Evolutionary conservation across 2,329 filamentous ascomycete genomes (phyloP), one percentile per base, ranked within the genome.

Genomic region (Daldinia sp.): DNA sequence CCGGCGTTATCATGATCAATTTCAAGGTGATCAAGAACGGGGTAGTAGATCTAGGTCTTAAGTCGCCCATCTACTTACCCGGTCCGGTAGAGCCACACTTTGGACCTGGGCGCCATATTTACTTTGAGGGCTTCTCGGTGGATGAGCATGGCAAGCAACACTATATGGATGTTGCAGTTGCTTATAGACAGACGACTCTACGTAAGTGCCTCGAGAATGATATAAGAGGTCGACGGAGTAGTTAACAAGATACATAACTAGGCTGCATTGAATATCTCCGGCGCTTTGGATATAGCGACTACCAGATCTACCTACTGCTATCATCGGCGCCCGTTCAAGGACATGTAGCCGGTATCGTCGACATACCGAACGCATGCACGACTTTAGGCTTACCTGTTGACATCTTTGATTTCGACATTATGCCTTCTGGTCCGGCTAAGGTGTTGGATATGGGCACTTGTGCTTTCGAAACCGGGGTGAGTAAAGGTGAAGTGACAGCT

Each of bases 391-490:
- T 97, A 55, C 94, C 94, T 0, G 92, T 96, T 83, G 94, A 97
- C 78, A 96, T 97, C 54, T 97, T 97, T 72, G 92, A 95, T 73
- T 96, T 97, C 77, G 93, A 97, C 74, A 94, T 97, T 69, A 86
- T 87, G 47, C 92, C 93, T 1, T 83, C 83, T 58, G 82, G 81
- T 4, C 81, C 83, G 5, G 85, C 84, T 3, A 68, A 71, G 60
- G 71, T 67, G 79, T 76, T 81, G 59, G 87, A 93, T 73, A 84
- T 93, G 84, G 91, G 90, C 1, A 80, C 74, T 37, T 95, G 92
- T 76, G 91, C 91, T 1, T 90, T 87, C 74, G 81, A 82, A 69
- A 81, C 76, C 1, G 82, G 81, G 3, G 77, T 79, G 9, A 76
- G 59, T 1, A 77, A 81, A 66, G 83, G 83, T 0, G 73, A 75